A percentile compares a stretch with the other conserved stretches of the same genome.
phyloP scores from a whole-genome alignment of 768 basidiomycete species.

The Suillus occidentalis region DNA sequence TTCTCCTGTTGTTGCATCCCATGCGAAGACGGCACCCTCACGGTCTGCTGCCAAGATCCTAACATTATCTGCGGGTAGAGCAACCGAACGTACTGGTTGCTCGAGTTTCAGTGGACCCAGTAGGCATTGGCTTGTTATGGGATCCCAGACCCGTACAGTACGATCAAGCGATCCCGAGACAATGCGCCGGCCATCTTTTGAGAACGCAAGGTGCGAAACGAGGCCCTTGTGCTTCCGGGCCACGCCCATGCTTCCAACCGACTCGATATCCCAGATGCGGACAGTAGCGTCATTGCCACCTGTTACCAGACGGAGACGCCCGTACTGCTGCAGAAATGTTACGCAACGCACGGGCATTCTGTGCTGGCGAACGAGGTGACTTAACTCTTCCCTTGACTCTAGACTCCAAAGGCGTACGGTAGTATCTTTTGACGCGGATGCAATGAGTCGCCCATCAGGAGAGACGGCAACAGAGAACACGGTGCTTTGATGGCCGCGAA shows the following conservation, averaged over 20 bases:
- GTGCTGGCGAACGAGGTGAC: slow-evolving; percentile 29
- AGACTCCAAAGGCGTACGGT: slow-evolving; percentile 33
- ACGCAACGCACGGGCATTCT: slow-evolving; percentile 26
- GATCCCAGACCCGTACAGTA: slow-evolving; percentile 32
- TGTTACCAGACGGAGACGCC: slow-evolving; percentile 27
- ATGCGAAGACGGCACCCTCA: slow-evolving; percentile 24
- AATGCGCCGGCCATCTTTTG: slow-evolving; percentile 26
- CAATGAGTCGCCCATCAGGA: slow-evolving; percentile 29
- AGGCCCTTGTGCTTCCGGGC: slow-evolving; percentile 26
- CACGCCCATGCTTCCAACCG: slow-evolving; percentile 28
- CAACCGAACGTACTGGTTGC: slow-evolving; percentile 19
- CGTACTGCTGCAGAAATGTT: slow-evolving; percentile 25
- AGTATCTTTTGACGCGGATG: slow-evolving; percentile 31
- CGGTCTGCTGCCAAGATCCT: slow-evolving; percentile 28
- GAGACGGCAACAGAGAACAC: slow-evolving; percentile 31
- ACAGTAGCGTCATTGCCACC: slow-evolving; percentile 25
- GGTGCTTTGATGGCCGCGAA: slow-evolving; percentile 24
- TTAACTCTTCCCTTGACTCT: slow-evolving; percentile 17
- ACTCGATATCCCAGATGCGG: slow-evolving; percentile 33
- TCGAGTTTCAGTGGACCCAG: slow-evolving; percentile 23
- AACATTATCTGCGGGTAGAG: slow-evolving; percentile 19
- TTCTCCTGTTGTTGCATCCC: slow-evolving; percentile 24
- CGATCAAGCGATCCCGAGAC: slow-evolving; percentile 31
- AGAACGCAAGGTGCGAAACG: slow-evolving; percentile 29
- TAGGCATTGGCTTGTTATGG: slow-evolving; percentile 20